Base-by-base conservation (phyloP, 2,329 filamentous ascomycete species). In the Pezicula carpinea region DNA sequence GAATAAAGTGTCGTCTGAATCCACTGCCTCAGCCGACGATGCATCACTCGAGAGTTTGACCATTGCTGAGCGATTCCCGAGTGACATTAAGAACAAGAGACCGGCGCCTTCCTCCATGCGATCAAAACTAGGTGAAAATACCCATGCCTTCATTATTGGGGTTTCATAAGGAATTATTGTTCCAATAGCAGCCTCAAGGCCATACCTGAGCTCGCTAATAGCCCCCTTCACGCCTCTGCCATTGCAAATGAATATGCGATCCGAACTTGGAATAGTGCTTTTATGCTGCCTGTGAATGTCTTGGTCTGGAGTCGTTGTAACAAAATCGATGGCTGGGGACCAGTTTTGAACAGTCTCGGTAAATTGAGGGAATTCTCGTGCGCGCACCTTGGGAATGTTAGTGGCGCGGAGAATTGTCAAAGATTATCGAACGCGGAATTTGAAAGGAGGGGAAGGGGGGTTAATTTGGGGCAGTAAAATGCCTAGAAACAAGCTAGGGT, bases 121-220 rank as follows among this genome's bases (percentile, higher is more conserved):
- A 34, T 50, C 39, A 23, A 46, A 51, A 6, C 53, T 31, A 42
- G 51, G 45, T n/a, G 48, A 50, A 13, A 83, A 70, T 11, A 74
- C 66, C 79, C 80, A 84, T 14, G 71, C 74, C 40, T 73, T 68
- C 43, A 70, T 74, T 26, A 80, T 70, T 2, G 71, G 68, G 6
- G 68, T 67, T 6, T 66, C 67, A 36, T 72, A 75, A 18, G 78
- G 74, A 10, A 82, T 67, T 18, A 81, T 76, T 5, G 80, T 58
- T 1, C 77, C 80, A 53, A 88, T 79, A 47, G 77, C 80, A 15
- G 85, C 87, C 58, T 86, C 80, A 22, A 88, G 67, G 4, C 88
- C 87, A 63, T 81, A 73, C 52, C 85, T 77, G 51, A 88, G 72
- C 59, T 92, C 85, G 3, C 80, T 79, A 19, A 92, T 69, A 6